These are phyloP conservation scores for Claviceps arundinis DNA, from an alignment of 2,329 filamentous ascomycete genomes.

Conservation along the genomic window DNA sequence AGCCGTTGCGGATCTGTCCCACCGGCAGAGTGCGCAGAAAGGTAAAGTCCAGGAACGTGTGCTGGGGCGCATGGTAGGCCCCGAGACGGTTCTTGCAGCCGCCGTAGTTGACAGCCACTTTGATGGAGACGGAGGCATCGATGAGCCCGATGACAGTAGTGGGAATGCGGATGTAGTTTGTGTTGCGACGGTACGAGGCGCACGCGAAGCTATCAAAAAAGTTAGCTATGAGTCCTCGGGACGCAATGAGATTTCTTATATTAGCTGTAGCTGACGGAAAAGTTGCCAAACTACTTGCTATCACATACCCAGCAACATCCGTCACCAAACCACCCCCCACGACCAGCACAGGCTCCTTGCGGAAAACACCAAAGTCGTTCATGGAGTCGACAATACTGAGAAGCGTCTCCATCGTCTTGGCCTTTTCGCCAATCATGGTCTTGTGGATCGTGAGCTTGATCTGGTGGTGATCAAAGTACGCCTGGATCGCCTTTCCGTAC, in stretches of 20 bases:
- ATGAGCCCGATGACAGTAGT: constrained; percentile 66
- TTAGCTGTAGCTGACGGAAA: too few species aligned
- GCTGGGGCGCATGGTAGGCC: constrained; percentile 57
- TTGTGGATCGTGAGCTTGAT: constrained; percentile 53
- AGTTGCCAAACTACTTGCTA: neutral
- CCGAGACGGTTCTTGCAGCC: constrained; percentile 64
- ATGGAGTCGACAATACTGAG: constrained; percentile 59
- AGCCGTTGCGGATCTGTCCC: constrained; percentile 59
- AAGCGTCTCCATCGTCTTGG: constrained; percentile 58
- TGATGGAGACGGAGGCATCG: constrained; percentile 63
- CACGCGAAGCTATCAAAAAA: constrained; percentile 44
- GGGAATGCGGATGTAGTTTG: constrained; percentile 60
- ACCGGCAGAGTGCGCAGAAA: constrained; percentile 56
- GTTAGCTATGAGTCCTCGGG: neutral
- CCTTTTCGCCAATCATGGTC: constrained; percentile 64
- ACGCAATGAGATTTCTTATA: too few species aligned
- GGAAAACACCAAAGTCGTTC: constrained; percentile 58
- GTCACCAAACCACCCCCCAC: constrained; percentile 59
- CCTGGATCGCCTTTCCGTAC: constrained; percentile 52
- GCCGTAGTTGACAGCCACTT: constrained; percentile 66
- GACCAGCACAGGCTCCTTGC: constrained; percentile 55
- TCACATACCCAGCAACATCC: constrained; percentile 55
- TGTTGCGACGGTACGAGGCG: constrained; percentile 57
- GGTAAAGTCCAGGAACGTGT: constrained; percentile 61
- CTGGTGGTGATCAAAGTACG: constrained; percentile 52